Percentiles rank a stretch among this genome's conserved stretches.
These are phyloP conservation scores for Tricholoma saponaceum DNA, from an alignment of 768 basidiomycete species.

Conservation along the genomic window DNA sequence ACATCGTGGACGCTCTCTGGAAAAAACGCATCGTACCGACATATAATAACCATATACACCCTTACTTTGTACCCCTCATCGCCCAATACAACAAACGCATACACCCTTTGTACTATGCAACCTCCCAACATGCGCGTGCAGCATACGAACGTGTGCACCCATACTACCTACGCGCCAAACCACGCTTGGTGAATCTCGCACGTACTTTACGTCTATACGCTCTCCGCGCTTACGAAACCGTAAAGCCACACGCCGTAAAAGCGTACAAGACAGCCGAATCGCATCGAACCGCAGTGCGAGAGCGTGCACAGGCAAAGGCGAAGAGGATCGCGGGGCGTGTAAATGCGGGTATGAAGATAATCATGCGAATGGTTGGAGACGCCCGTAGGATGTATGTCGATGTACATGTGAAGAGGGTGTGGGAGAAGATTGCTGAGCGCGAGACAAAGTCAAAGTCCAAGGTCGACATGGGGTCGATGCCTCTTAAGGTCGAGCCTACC, in stretches of 20 bases:
- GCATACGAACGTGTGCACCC: too few relatives aligned
- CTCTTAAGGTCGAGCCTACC: too few relatives aligned
- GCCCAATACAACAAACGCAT: conserved; percentile 37
- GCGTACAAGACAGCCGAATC: not conserved
- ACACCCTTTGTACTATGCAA: conserved; percentile 40
- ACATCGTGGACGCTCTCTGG: too few relatives aligned
- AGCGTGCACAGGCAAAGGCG: conserved; percentile 28
- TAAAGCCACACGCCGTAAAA: conserved; percentile 2
- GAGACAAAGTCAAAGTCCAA: conserved; percentile 15
- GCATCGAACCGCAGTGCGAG: not conserved
- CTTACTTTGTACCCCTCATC: conserved; percentile 19
- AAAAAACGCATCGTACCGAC: not conserved
- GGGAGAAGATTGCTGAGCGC: conserved; percentile 69
- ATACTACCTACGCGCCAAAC: conserved; percentile 10
- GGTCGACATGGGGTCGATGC: too few relatives aligned
- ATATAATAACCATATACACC: conserved; percentile 30
- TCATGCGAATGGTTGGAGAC: conserved; percentile 29
- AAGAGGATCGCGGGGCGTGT: conserved; percentile 5
- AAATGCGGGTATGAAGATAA: conserved; percentile 31
- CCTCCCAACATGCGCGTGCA: conserved; percentile 30
- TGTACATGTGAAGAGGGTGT: conserved; percentile 71
- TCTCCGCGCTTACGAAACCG: conserved; percentile 3
- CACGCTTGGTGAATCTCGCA: not conserved
- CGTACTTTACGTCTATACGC: not conserved
- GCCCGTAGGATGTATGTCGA: conserved; percentile 68